phyloP scores from a whole-genome alignment of 495 filamentous ascomycete genomes.

The Talaromyces trachyspermus region DNA sequence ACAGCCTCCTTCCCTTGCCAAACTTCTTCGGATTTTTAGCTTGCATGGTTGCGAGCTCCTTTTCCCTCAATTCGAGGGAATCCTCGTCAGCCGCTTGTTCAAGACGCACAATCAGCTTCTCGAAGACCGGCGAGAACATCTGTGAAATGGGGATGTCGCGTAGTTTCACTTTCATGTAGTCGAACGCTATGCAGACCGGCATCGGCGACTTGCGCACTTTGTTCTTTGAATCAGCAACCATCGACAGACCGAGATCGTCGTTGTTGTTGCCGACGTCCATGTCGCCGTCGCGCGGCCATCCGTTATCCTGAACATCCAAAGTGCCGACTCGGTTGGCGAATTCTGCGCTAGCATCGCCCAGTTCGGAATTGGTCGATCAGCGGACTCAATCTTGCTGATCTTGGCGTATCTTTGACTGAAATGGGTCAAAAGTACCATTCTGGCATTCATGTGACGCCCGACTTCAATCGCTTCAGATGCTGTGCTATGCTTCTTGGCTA shows the following conservation, averaged over 20 bases:
- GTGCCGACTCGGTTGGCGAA: not conserved
- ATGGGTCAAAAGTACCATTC: conserved; percentile 75
- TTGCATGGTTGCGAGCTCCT: conserved; percentile 17
- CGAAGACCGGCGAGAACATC: conserved; percentile 63
- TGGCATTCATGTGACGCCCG: conserved; percentile 68
- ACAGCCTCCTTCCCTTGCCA: conserved; percentile 1
- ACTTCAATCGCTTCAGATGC: conserved; percentile 74
- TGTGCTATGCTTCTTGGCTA: conserved; percentile 86
- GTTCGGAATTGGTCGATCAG: conserved; percentile 5
- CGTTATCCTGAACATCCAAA: not conserved
- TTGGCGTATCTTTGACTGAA: conserved; percentile 97
- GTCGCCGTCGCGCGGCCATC: not conserved
- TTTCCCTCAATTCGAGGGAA: conserved; percentile 10
- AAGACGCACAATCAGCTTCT: conserved; percentile 51
- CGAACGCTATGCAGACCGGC: conserved; percentile 75
- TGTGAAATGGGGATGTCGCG: conserved; percentile 73
- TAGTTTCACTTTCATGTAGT: conserved; percentile 78
- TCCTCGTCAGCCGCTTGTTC: conserved; percentile 20
- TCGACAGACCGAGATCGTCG: too few relatives aligned
- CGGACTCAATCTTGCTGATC: conserved; percentile 24
- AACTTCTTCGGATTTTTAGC: conserved; percentile 13
- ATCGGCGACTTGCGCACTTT: conserved; percentile 20
- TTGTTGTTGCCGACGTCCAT: too few relatives aligned
- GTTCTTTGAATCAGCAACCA: not conserved
- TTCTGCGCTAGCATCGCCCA: not conserved